Conservation (phyloP, 371 early-diverging fungal genomes). For the Zopfochytrium polystomum region DNA sequence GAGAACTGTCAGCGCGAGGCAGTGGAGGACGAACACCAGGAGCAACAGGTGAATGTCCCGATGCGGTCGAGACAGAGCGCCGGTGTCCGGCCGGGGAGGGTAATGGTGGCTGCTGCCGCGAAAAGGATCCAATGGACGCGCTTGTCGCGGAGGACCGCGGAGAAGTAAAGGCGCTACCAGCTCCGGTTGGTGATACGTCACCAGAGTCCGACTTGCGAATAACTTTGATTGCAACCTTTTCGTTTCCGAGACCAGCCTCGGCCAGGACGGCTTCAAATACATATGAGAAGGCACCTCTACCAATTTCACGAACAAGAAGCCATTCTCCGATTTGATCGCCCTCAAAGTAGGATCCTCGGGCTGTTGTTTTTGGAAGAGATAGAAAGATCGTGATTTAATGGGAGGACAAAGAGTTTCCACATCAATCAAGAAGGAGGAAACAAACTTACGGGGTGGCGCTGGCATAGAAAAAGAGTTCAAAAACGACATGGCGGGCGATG, state of each 20-base stretch:
- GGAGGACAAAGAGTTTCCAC: background rate
- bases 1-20: background rate
- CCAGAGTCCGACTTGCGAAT: constrained; percentile 22
- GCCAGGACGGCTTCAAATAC: constrained; percentile 58
- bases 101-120: background rate
- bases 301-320: constrained; percentile 56
- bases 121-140: background rate
- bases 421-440: too few relatives aligned
- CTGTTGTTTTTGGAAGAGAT: too few relatives aligned
- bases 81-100: background rate
- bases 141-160: too few relatives aligned
- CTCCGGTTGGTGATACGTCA: background rate
- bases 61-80: too few relatives aligned
- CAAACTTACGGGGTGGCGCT: background rate
- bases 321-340: constrained; percentile 70
- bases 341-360: constrained; percentile 26
- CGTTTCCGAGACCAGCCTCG: constrained; percentile 16
- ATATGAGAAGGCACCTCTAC: constrained; percentile 64
- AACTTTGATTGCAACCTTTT: constrained; percentile 42
- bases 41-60: background rate
- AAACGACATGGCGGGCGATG: background rate
- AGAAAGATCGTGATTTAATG: background rate
- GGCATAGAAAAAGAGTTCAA: background rate
- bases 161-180: background rate
- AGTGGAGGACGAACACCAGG: background rate